Evolutionary conservation across 2,329 filamentous ascomycete species (phyloP), one percentile per base, ranked within the genome.

Genomic region (Trichoderma afroharzianum): DNA sequence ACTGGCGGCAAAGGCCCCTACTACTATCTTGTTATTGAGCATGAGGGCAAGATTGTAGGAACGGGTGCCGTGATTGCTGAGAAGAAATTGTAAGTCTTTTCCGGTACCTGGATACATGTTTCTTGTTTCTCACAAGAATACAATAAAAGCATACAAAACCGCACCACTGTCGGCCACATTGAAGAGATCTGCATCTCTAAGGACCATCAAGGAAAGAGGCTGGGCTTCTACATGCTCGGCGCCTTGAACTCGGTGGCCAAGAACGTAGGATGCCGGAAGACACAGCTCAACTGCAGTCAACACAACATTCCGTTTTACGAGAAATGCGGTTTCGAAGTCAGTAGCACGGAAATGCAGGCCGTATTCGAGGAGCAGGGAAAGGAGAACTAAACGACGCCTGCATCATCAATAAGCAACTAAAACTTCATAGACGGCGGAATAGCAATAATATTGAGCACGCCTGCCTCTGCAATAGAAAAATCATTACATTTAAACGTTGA

Each of bases 101-200:
- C 2, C 3, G 5, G 3, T 2, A 58, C 7, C 6, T 32, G 3
- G 0, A 43, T 67, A 4, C 7, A 14, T 26, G 4, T n/a, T 32
- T 21, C 18, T 28, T 7, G 12, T 6, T n/a, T 14, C 28, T 68
- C 18, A 50, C 15, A 39, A 33, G 8, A 5, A 14, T 12, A 7
- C 5, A 28, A 59, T 4, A 9, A 53, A 58, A 88, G 87, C 75
- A 92, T 93, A 74, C 90, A 92, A 77, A 85, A 89, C 72, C 86
- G 91, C 28, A 89, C 90, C 24, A 82, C 88, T 15, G 92, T 93
- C 5, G 93, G 93, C 1, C 93, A 96, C 77, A 92, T 96, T 77
- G 93, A 96, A 81, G 93, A 96, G 79, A 95, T 96, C 78, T 92
- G 93, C 4, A 91, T 96, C 33, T 87, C 90, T 64, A 91, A 91